These are phyloP conservation scores for Aureobasidium zeae DNA, from an alignment of 2,329 filamentous ascomycete genomes.

Conservation along the genomic window DNA sequence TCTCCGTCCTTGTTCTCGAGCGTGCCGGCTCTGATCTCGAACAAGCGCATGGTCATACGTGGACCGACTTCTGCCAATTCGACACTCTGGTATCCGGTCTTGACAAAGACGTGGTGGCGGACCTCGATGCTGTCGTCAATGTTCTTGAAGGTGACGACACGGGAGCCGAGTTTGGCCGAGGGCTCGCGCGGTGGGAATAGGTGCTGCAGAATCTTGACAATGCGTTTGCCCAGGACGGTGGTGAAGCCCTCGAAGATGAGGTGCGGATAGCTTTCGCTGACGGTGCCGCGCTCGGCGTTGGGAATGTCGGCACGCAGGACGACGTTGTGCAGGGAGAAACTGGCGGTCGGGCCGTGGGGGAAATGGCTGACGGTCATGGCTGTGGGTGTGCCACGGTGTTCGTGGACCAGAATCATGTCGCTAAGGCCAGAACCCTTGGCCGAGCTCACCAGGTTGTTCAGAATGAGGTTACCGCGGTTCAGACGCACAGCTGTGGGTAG, in stretches of 20 bases:
- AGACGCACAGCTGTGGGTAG: conserved; percentile 78
- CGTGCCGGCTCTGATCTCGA: conserved; percentile 85
- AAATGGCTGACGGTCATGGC: conserved; percentile 81
- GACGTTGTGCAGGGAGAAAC: conserved; percentile 86
- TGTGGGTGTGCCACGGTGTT: conserved; percentile 86
- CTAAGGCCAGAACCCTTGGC: conserved; percentile 71
- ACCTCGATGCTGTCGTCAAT: conserved; percentile 84
- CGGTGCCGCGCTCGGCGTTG: conserved; percentile 73
- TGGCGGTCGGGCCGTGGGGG: conserved; percentile 78
- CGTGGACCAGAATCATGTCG: conserved; percentile 80
- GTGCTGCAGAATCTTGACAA: conserved; percentile 87
- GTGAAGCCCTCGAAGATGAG: conserved; percentile 92
- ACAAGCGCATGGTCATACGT: conserved; percentile 92
- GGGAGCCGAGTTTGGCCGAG: conserved; percentile 70
- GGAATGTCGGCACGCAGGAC: conserved; percentile 89
- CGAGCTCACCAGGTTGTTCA: conserved; percentile 75
- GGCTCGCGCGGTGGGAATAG: conserved; percentile 83
- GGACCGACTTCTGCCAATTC: conserved; percentile 85
- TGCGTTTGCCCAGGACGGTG: conserved; percentile 66
- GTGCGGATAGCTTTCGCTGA: conserved; percentile 87
- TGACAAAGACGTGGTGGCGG: conserved; percentile 86
- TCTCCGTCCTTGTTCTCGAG: conserved; percentile 92
- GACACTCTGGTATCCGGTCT: conserved; percentile 81
- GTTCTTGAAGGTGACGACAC: conserved; percentile 90
- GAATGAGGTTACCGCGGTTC: conserved; percentile 82